Conservation (phyloP, 805 yeast genomes). For the Torulaspora delbrueckii region DNA sequence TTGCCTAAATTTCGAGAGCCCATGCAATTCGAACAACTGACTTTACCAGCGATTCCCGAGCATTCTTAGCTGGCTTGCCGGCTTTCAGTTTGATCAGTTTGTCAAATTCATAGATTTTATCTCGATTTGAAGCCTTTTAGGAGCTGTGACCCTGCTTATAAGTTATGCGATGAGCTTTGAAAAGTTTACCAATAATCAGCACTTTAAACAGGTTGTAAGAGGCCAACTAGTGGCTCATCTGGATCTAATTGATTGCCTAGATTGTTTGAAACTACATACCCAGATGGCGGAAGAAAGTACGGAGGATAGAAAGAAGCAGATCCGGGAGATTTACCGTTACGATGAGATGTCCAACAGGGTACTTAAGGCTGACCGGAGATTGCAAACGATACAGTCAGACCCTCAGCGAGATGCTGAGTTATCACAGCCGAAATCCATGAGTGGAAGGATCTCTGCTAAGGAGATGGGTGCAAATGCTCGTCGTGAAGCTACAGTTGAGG, state of each 20-base stretch:
- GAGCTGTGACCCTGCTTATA: neutral
- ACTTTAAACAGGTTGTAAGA: neutral
- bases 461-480: slow-evolving; percentile 58
- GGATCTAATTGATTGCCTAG: neutral
- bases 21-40: slow-evolving; percentile 4
- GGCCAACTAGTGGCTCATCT: neutral
- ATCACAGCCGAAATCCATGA: slow-evolving; percentile 67
- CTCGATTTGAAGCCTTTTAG: neutral
- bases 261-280: neutral
- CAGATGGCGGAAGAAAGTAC: slow-evolving; percentile 15
- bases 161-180: slow-evolving; percentile 1
- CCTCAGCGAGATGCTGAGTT: slow-evolving; percentile 43
- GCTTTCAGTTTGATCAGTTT: neutral
- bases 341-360: slow-evolving; percentile 79
- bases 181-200: neutral
- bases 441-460: slow-evolving; percentile 57
- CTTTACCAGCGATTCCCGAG: neutral
- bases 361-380: slow-evolving; percentile 51
- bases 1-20: slow-evolving; percentile 3
- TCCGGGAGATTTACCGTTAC: slow-evolving; percentile 45
- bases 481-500: slow-evolving; percentile 17
- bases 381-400: slow-evolving; percentile 41
- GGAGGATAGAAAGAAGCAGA: slow-evolving; percentile 20
- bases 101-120: neutral
- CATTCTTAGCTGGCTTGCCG: neutral